A percentile compares a stretch with the other conserved stretches of the same genome.
Evolutionary conservation across 768 basidiomycete genomes (phyloP).

Genomic region (Trametes meyenii): DNA sequence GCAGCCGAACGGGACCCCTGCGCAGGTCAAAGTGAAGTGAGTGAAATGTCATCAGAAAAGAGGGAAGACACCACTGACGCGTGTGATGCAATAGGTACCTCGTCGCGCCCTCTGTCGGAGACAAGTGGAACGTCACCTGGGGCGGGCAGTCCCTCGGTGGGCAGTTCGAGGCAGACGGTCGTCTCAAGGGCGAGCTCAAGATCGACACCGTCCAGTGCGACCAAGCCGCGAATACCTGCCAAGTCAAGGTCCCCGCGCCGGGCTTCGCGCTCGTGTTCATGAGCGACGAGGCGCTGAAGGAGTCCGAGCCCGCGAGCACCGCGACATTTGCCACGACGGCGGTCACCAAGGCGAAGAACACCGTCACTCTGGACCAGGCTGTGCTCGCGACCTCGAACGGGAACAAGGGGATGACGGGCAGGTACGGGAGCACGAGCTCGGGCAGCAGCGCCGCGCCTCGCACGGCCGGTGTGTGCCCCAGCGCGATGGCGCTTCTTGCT

Average conservation of each 20-base stretch:
- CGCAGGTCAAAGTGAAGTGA: slow-evolving; percentile 38
- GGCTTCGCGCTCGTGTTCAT: slow-evolving; percentile 79
- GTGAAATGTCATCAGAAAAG: slow-evolving; percentile 11
- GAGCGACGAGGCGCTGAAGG: slow-evolving; percentile 42
- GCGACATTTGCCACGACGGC: slow-evolving; percentile 64
- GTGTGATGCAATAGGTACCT: slow-evolving; percentile 32
- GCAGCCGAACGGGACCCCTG: slow-evolving; percentile 37
- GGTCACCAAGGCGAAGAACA: slow-evolving; percentile 53
- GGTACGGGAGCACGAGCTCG: slow-evolving; percentile 27
- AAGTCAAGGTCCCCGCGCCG: slow-evolving; percentile 66
- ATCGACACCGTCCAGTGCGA: slow-evolving; percentile 67
- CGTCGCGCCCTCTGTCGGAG: slow-evolving; percentile 40
- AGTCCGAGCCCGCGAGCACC: slow-evolving; percentile 37
- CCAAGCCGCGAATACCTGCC: slow-evolving; percentile 52
- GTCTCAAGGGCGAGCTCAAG: slow-evolving; percentile 54
- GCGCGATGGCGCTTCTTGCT: slow-evolving; percentile 7
- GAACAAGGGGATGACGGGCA: slow-evolving; percentile 36
- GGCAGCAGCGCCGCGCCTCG: slow-evolving; percentile 24
- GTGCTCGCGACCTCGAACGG: slow-evolving; percentile 50
- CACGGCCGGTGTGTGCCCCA: slow-evolving; percentile 5
- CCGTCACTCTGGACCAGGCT: slow-evolving; percentile 55
- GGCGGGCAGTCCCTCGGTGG: slow-evolving; percentile 64
- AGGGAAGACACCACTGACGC: neutral
- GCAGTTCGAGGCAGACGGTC: slow-evolving; percentile 66
- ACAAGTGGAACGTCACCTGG: slow-evolving; percentile 52